Conservation (phyloP, 768 basidiomycete species). For the Podaxis carcinomalis region DNA sequence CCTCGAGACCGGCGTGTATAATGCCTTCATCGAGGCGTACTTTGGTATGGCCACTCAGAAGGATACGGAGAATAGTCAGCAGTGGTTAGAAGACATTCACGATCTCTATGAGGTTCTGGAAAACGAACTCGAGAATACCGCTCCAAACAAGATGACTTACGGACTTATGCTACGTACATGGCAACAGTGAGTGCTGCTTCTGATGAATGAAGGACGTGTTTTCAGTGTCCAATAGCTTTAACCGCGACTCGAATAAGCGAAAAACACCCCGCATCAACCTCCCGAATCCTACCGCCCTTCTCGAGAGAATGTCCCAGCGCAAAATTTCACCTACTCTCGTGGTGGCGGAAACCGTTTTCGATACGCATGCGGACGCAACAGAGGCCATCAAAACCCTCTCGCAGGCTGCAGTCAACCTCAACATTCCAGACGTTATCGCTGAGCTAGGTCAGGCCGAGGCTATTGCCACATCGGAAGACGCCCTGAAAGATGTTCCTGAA, state of each 20-base stretch:
- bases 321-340: slow-evolving; percentile 47
- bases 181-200: slow-evolving; percentile 38
- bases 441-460: slow-evolving; percentile 35
- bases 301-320: slow-evolving; percentile 42
- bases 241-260: slow-evolving; percentile 27
- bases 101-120: slow-evolving; percentile 58
- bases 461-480: slow-evolving; percentile 35
- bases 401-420: slow-evolving; percentile 36
- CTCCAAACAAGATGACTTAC: slow-evolving; percentile 58
- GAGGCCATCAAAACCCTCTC: slow-evolving; percentile 54
- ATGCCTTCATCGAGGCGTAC: slow-evolving; percentile 65
- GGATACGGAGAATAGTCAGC: slow-evolving; percentile 35
- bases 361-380: slow-evolving; percentile 50
- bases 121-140: slow-evolving; percentile 36
- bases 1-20: slow-evolving; percentile 51
- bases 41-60: slow-evolving; percentile 49
- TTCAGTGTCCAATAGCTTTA: slow-evolving; percentile 25
- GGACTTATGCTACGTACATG: slow-evolving; percentile 63
- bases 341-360: slow-evolving; percentile 53
- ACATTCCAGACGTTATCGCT: slow-evolving; percentile 10
- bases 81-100: slow-evolving; percentile 65
- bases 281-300: slow-evolving; percentile 27
- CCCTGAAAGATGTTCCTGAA: slow-evolving; percentile 52
- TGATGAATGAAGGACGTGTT: neutral
- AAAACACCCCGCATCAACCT: slow-evolving; percentile 15